A percentile compares a stretch with the other conserved stretches of the same genome.
These are phyloP conservation scores for Albizia julibrissin DNA, from an alignment of 306 rosid genomes.

Conservation along the genomic window DNA sequence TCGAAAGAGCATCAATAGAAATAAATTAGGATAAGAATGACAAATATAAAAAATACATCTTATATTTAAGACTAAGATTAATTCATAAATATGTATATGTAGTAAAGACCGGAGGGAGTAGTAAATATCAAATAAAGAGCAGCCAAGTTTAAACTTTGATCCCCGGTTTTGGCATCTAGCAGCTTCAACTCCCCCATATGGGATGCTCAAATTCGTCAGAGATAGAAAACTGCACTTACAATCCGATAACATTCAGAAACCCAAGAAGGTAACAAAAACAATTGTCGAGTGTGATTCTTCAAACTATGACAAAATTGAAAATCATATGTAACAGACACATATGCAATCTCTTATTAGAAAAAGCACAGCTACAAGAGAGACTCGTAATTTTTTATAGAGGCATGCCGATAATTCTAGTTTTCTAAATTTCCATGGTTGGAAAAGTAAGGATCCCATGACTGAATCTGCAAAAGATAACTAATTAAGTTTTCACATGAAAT, in stretches of 20 bases:
- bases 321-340: constrained; percentile 30
- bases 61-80: too few species aligned
- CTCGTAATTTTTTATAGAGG: constrained; percentile 34
- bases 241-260: constrained; percentile 27
- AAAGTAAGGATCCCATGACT: constrained; percentile 36
- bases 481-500: constrained; percentile 75
- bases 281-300: constrained; percentile 32
- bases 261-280: constrained; percentile 5
- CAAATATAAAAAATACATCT: too few species aligned
- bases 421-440: constrained; percentile 37
- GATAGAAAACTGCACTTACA: constrained; percentile 19
- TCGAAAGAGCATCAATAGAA: accelerated
- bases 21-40: too few species aligned
- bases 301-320: constrained; percentile 46
- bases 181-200: not conserved
- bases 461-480: constrained; percentile 32
- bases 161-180: not conserved
- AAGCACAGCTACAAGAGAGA: constrained; percentile 32
- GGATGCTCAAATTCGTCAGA: not conserved
- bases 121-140: too few species aligned
- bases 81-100: too few species aligned
- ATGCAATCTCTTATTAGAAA: constrained; percentile 37
- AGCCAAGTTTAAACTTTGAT: not conserved
- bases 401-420: constrained; percentile 49
- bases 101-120: too few species aligned